These are phyloP conservation scores for Ulota crispa DNA, from an alignment of 225 moss, liverwort and hornwort genomes.

Conservation along the genomic window DNA sequence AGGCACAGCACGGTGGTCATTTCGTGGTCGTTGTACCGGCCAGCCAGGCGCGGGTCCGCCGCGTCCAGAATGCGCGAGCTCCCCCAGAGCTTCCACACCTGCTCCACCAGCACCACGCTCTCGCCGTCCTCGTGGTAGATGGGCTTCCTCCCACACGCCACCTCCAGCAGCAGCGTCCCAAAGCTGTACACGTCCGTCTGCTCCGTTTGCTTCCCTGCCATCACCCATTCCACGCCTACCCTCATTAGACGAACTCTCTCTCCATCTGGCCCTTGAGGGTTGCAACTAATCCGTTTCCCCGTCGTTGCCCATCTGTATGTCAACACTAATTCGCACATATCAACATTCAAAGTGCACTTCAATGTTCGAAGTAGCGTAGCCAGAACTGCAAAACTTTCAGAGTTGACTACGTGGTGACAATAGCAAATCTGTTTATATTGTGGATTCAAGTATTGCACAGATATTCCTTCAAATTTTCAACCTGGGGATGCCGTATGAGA, in stretches of 20 bases:
- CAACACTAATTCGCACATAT: neutral
- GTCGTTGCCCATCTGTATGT: neutral
- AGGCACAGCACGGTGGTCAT: slow-evolving; percentile 20
- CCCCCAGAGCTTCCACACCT: slow-evolving; percentile 14
- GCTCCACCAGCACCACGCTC: slow-evolving; percentile 23
- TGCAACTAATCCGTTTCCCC: too few species aligned
- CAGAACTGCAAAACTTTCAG: too few species aligned
- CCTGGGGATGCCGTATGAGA: neutral
- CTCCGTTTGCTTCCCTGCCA: slow-evolving; percentile 10
- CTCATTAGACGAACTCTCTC: neutral
- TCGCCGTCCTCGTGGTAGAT: neutral
- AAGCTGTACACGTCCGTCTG: slow-evolving; percentile 54
- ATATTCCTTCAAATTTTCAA: neutral
- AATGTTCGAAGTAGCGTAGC: neutral
- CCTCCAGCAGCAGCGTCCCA: slow-evolving; percentile 39
- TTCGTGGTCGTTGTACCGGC: slow-evolving; percentile 14
- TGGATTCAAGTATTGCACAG: neutral
- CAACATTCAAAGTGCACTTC: neutral
- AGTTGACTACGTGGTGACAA: too few species aligned
- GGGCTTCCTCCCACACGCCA: slow-evolving; percentile 27
- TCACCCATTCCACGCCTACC: neutral
- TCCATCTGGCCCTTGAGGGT: neutral
- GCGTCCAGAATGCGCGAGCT: neutral
- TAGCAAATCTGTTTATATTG: neutral
- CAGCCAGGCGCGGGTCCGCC: slow-evolving; percentile 1